These are phyloP conservation scores for Cercospora berteroae DNA, from an alignment of 2,329 filamentous ascomycete genomes.

Conservation along the genomic window DNA sequence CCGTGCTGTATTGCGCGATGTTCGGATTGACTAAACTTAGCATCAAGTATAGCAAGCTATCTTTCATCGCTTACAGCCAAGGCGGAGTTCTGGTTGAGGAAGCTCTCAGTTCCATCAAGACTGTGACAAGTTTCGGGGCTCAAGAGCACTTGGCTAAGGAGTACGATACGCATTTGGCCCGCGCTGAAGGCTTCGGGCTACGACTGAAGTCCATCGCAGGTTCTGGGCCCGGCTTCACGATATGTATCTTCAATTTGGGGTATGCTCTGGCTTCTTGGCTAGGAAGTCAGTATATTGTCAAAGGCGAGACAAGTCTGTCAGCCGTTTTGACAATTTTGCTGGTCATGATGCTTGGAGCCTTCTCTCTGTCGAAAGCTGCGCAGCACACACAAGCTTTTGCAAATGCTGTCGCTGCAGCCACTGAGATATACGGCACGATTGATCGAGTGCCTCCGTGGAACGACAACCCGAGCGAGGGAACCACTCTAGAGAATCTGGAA, in stretches of 20 bases:
- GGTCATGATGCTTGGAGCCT: constrained; percentile 88
- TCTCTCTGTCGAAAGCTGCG: constrained; percentile 81
- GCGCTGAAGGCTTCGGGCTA: constrained; percentile 72
- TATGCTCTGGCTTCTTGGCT: constrained; percentile 88
- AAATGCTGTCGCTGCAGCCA: constrained; percentile 75
- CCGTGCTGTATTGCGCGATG: constrained; percentile 74
- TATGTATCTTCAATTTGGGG: constrained; percentile 79
- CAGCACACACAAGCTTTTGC: constrained; percentile 86
- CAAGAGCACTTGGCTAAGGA: constrained; percentile 83
- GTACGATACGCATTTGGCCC: constrained; percentile 72
- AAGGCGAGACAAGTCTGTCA: constrained; percentile 63
- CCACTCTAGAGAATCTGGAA: constrained; percentile 67
- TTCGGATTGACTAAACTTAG: constrained; percentile 70
- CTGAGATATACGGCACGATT: constrained; percentile 91
- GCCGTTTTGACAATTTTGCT: constrained; percentile 82
- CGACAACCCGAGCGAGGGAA: constrained; percentile 65
- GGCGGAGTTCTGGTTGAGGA: constrained; percentile 91
- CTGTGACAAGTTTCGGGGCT: constrained; percentile 86
- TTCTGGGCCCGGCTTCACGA: constrained; percentile 78
- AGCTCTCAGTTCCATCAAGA: constrained; percentile 87
- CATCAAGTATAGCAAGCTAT: constrained; percentile 75
- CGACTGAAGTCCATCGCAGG: constrained; percentile 71
- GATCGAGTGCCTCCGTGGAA: constrained; percentile 84
- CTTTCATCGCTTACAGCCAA: constrained; percentile 73
- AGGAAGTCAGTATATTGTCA: constrained; percentile 71